Conservation (phyloP, 257 asterid species). For the Petunia axillaris region DNA sequence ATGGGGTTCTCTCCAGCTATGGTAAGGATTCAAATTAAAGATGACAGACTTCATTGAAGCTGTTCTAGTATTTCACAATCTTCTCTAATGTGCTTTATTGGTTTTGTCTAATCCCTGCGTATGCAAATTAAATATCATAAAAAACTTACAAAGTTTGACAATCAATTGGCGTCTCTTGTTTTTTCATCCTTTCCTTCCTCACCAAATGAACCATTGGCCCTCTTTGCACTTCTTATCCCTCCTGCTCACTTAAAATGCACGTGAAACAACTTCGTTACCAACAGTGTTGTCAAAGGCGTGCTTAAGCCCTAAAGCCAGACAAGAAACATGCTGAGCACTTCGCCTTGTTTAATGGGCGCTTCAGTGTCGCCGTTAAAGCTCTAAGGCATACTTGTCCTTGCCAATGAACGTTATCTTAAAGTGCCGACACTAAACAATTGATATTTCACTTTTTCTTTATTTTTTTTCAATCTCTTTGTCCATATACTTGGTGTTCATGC, state of each 20-base stretch:
- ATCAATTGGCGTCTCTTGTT: neutral
- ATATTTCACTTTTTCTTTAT: no score
- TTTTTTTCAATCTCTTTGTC: no score
- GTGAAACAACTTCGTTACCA: neutral
- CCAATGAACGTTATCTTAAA: no score
- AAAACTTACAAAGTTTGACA: neutral
- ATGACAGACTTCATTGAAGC: neutral
- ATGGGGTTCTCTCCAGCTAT: neutral
- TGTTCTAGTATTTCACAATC: slow-evolving; percentile 6
- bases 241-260: neutral
- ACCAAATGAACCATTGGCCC: neutral
- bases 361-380: no score
- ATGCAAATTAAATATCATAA: neutral
- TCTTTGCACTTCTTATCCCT: neutral
- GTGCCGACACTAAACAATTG: no score
- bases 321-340: no score
- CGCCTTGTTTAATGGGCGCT: no score
- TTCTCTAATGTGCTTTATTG: neutral
- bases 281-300: no score
- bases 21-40: neutral
- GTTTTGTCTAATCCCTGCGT: neutral
- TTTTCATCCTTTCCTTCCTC: neutral
- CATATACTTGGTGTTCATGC: no score
- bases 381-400: no score
- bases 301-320: no score